A percentile compares a stretch with the other conserved stretches of the same genome.
These are phyloP conservation scores for Hura crepitans DNA, from an alignment of 441 rosid genomes.

Conservation along the genomic window DNA sequence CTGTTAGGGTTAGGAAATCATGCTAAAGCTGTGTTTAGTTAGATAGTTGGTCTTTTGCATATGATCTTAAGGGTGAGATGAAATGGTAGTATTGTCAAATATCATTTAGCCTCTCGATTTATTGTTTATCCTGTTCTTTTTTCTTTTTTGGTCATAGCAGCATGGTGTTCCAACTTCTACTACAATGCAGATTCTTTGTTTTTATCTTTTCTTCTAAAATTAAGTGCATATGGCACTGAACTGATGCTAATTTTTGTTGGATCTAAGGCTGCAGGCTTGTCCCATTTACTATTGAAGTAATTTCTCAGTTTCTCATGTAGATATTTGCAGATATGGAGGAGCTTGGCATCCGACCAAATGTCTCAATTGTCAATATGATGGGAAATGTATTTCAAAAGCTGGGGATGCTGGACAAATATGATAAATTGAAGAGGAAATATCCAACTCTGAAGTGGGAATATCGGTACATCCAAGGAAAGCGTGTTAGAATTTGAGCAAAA, in stretches of 20 bases:
- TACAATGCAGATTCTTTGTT: conserved; percentile 2
- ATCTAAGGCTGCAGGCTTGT: background rate
- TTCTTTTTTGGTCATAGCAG: too few relatives aligned
- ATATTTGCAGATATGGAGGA: conserved; percentile 99
- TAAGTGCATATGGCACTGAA: conserved; percentile 10
- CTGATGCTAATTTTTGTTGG: conserved; percentile 1
- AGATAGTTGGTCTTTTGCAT: too few relatives aligned
- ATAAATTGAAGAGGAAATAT: conserved; percentile 64
- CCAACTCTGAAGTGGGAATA: conserved; percentile 81
- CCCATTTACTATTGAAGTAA: conserved; percentile 11
- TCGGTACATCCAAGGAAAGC: conserved; percentile 80
- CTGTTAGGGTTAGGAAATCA: too few relatives aligned
- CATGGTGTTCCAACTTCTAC: background rate
- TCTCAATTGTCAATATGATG: conserved; percentile 61
- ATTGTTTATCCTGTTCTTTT: background rate
- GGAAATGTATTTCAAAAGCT: conserved; percentile 65
- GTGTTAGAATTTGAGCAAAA: conserved; percentile 58
- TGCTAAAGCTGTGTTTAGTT: too few relatives aligned
- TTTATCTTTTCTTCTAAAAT: conserved; percentile 1
- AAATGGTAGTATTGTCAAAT: background rate
- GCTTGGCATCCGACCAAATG: conserved; percentile 65
- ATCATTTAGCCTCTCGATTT: background rate
- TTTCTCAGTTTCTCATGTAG: conserved; percentile 29
- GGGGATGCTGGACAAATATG: conserved; percentile 67
- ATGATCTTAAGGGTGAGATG: too few relatives aligned